Conservation (phyloP, 345 rosid genomes). For the Acer yangbiense region DNA sequence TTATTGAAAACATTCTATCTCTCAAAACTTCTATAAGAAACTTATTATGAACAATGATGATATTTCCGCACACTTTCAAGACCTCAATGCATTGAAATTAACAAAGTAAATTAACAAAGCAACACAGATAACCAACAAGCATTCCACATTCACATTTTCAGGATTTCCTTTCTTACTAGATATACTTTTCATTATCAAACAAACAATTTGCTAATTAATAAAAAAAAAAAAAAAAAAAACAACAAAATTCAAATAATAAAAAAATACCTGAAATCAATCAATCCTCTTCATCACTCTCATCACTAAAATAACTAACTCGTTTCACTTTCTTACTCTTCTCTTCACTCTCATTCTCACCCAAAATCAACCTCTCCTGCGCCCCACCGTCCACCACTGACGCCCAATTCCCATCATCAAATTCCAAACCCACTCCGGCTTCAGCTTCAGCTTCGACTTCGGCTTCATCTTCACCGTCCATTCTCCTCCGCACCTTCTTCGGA, state of each 20-base stretch:
- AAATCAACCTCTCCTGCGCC: slow-evolving; percentile 72
- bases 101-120: too few relatives aligned
- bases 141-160: too few relatives aligned
- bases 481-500: slow-evolving; percentile 51
- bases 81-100: too few relatives aligned
- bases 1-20: too few relatives aligned
- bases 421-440: slow-evolving; percentile 32
- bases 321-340: slow-evolving; percentile 50
- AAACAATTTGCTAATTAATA: neutral
- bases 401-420: slow-evolving; percentile 91
- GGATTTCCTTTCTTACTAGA: too few relatives aligned
- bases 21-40: too few relatives aligned
- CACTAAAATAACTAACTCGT: slow-evolving; percentile 86
- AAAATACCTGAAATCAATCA: slow-evolving; percentile 25
- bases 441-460: slow-evolving; percentile 24
- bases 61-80: too few relatives aligned
- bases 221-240: neutral
- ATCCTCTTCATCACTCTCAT: slow-evolving; percentile 86
- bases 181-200: neutral
- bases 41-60: too few relatives aligned
- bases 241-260: neutral
- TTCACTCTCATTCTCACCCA: slow-evolving; percentile 40
- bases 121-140: too few relatives aligned
- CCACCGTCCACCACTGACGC: slow-evolving; percentile 84
- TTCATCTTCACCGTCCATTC: slow-evolving; percentile 37